Evolutionary conservation across 1,284 basidiomycete genomes (phyloP), one percentile per base, ranked within the genome.

Genomic region (Ceratobasidium sp.): DNA sequence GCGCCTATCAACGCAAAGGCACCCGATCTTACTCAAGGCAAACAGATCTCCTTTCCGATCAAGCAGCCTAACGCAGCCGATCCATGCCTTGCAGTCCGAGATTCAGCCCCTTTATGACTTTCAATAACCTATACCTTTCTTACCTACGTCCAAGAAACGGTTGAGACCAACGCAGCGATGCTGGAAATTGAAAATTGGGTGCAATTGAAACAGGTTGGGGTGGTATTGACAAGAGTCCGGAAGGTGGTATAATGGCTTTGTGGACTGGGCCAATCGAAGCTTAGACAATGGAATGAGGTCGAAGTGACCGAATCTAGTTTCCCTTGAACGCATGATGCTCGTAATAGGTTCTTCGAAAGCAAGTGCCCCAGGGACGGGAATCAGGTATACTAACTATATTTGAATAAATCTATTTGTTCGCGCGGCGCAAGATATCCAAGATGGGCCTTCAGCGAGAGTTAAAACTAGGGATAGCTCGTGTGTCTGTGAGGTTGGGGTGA

Each of bases 221-320:
- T 15, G 50, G 31, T 1, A 54, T 29, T 15, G 51, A 22, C 6
- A 27, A 45, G n/a, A 60, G 31, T 9, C 24, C 27, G 1, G 29
- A 22, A 0, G 86, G 82, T 0, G 86, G 80, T 15, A 98, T 87
- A 1, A 89, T 85, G 0, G 93, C 97, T 0, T 83, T 85, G 80
- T 99, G 98, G 0, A 99, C 97, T 82, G 99, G 98, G 0, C 97
- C 98, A 50, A 99, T 99, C 2, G 96, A 98, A 0, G 97, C 98
- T 0, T 97, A 95, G 0, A 97, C 97, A 79, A 99, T 95, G 0
- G 98, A 97, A 94, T 87, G 9, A 93, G 90, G 75, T 94, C 90
- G 81, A 99, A 99, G 0, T 88, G 86, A 2, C 84, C 81, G 81
- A 99, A 99, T 53, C 89, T 84, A 27, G 87, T 81, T 15, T 85